Conservation (phyloP, 345 rosid genomes). For the Microcos paniculata region DNA sequence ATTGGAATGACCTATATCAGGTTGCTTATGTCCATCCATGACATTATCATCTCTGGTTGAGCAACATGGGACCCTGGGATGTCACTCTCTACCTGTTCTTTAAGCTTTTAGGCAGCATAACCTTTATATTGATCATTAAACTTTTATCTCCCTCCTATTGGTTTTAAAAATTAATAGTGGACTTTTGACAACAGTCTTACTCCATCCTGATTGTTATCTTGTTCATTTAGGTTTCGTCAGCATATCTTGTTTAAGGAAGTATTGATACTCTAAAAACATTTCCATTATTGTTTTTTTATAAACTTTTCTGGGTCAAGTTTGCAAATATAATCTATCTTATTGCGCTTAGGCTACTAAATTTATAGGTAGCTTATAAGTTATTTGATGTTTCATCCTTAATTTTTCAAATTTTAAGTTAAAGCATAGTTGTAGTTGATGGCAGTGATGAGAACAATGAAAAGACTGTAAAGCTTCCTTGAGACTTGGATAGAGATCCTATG, state of each 20-base stretch:
- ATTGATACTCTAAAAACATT: neutral
- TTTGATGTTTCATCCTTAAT: no score
- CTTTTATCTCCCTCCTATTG: neutral
- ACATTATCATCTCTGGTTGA: neutral
- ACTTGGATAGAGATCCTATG: no score
- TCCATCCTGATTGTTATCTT: neutral
- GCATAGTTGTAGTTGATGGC: no score
- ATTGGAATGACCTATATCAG: neutral
- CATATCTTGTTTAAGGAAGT: neutral
- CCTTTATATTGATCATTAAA: neutral
- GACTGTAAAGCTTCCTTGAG: no score
- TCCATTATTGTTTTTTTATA: no score
- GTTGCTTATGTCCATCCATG: neutral
- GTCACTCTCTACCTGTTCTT: neutral
- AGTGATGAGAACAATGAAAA: no score
- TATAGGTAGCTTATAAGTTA: no score
- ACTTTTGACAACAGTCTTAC: neutral
- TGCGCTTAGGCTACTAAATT: no score
- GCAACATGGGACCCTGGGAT: neutral
- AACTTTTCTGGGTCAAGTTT: no score
- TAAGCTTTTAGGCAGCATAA: neutral
- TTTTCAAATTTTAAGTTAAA: no score
- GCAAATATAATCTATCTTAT: no score
- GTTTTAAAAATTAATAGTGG: neutral
- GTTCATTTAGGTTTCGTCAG: neutral